Conservation (phyloP, 805 yeast genomes). For the Candida alai region DNA sequence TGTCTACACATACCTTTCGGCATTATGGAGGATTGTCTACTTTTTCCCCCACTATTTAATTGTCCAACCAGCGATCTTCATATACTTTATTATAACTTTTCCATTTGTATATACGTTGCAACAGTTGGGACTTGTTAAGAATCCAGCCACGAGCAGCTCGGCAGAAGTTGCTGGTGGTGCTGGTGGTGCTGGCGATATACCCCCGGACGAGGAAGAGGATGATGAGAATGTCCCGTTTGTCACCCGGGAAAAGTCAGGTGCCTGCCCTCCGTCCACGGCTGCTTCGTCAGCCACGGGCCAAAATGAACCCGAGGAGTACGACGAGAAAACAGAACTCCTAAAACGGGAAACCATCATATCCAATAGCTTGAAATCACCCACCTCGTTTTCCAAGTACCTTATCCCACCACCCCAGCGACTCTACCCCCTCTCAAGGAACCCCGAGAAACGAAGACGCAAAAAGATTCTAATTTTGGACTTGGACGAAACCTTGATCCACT, state of each 20-base stretch:
- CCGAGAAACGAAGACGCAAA: constrained; percentile 32
- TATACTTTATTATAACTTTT: constrained; percentile 51
- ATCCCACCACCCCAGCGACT: constrained; percentile 45
- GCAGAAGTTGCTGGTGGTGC: no score
- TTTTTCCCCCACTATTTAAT: constrained; percentile 36
- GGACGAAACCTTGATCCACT: constrained; percentile 93
- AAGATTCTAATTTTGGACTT: constrained; percentile 83
- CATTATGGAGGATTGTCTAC: constrained; percentile 6
- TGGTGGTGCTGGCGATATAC: no score
- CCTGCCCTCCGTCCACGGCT: not conserved
- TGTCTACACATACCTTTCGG: constrained; percentile 1
- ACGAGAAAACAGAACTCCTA: constrained; percentile 33
- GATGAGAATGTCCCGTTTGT: constrained; percentile 6
- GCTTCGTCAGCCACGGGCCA: constrained; percentile 1
- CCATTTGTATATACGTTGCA: constrained; percentile 41
- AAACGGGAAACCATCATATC: constrained; percentile 40
- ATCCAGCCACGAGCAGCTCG: constrained; percentile 1
- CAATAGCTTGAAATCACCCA: constrained; percentile 39
- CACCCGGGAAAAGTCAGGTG: constrained; percentile 1
- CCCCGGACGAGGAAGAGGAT: not conserved
- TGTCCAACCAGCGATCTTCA: constrained; percentile 46
- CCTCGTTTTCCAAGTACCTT: constrained; percentile 37
- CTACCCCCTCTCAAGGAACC: constrained; percentile 39
- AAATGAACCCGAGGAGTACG: constrained; percentile 7
- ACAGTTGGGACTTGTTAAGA: constrained; percentile 4